These are phyloP conservation scores for Pisolithus marmoratus DNA, from an alignment of 768 basidiomycete genomes.

Conservation along the genomic window DNA sequence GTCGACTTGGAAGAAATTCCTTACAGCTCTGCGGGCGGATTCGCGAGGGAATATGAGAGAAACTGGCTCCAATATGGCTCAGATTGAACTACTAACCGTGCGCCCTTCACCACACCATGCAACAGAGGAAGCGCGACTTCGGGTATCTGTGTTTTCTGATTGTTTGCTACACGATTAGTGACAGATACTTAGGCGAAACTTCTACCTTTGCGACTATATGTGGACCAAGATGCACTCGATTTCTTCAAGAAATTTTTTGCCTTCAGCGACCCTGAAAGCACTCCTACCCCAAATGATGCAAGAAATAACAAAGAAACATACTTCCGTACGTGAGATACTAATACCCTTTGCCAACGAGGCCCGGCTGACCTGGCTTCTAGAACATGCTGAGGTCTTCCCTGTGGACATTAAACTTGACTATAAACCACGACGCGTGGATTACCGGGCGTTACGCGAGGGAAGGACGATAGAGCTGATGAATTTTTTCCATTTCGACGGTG, in stretches of 20 bases:
- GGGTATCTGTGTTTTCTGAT: slow-evolving; percentile 29
- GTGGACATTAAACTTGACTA: slow-evolving; percentile 96
- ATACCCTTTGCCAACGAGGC: slow-evolving; percentile 1
- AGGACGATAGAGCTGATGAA: slow-evolving; percentile 98
- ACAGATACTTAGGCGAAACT: slow-evolving; percentile 65
- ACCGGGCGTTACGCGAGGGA: slow-evolving; percentile 83
- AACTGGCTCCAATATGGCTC: slow-evolving; percentile 92
- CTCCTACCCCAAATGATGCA: slow-evolving; percentile 29
- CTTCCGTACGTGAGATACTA: slow-evolving; percentile 52
- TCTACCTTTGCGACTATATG: slow-evolving; percentile 83
- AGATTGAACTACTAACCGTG: slow-evolving; percentile 71
- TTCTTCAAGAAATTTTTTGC: slow-evolving; percentile 96
- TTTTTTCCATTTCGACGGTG: slow-evolving; percentile 99
- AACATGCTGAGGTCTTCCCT: slow-evolving; percentile 92
- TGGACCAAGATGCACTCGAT: slow-evolving; percentile 98
- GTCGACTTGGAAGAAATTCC: slow-evolving; percentile 97
- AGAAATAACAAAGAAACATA: slow-evolving; percentile 47
- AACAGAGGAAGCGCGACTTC: slow-evolving; percentile 72
- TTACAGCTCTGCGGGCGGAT: slow-evolving; percentile 81
- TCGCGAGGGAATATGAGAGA: slow-evolving; percentile 85
- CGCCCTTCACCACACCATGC: slow-evolving; percentile 63
- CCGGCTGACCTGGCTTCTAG: slow-evolving; percentile 32
- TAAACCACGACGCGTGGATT: slow-evolving; percentile 96
- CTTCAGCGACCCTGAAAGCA: slow-evolving; percentile 61
- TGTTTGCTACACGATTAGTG: neutral